phyloP scores from a whole-genome alignment of 2,329 filamentous ascomycete species.

The Fusarium pseudograminearum region DNA sequence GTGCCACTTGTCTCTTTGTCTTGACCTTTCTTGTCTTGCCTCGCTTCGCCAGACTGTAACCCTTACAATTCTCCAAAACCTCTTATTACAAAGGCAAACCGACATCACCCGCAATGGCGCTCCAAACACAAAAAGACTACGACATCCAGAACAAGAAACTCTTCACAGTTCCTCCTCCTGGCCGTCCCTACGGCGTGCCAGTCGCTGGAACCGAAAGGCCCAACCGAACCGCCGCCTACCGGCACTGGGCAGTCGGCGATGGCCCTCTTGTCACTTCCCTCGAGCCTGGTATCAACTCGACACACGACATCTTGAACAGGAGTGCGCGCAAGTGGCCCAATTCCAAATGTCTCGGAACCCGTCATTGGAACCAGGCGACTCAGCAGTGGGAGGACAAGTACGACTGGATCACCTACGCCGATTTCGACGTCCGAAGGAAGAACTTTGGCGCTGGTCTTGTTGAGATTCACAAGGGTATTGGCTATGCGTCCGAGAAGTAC shows the following conservation, averaged over 20 bases:
- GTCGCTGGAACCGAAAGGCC: conserved; percentile 80
- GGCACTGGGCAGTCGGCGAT: conserved; percentile 83
- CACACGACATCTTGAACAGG: conserved; percentile 84
- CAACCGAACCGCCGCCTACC: conserved; percentile 81
- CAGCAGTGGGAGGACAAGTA: conserved; percentile 81
- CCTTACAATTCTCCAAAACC: conserved; percentile 14
- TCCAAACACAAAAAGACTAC: conserved; percentile 48
- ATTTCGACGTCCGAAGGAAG: conserved; percentile 81
- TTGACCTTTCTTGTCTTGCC: conserved; percentile 22
- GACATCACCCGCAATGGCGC: conserved; percentile 49
- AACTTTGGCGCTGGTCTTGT: conserved; percentile 89
- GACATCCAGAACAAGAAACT: conserved; percentile 65
- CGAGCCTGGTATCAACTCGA: conserved; percentile 77
- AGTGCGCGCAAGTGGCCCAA: conserved; percentile 72
- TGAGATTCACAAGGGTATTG: conserved; percentile 80
- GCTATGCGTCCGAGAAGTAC: conserved; percentile 72
- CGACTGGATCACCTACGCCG: conserved; percentile 84
- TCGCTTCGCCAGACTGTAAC: conserved; percentile 27
- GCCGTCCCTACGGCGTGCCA: conserved; percentile 81
- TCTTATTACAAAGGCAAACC: neutral
- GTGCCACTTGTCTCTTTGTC: conserved; percentile 17
- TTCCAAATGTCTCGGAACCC: conserved; percentile 80
- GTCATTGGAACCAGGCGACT: conserved; percentile 80
- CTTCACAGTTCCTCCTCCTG: conserved; percentile 73
- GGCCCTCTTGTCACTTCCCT: conserved; percentile 76